These are phyloP conservation scores for Xylaria sp. DNA, from an alignment of 2,329 filamentous ascomycete species.

Conservation along the genomic window DNA sequence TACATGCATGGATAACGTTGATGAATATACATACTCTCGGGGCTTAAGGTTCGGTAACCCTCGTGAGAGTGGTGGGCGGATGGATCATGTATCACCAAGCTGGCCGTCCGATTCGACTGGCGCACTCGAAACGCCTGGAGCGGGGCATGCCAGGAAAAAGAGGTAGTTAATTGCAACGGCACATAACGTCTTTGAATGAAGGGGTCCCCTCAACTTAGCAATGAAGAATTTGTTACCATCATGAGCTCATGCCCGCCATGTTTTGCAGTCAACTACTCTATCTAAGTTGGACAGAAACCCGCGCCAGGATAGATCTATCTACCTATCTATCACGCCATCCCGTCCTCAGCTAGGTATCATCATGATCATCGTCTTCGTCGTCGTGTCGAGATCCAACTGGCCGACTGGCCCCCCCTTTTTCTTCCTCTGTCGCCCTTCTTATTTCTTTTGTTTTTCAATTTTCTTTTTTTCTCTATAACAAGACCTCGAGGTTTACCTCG, in stretches of 20 bases:
- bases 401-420: slow-evolving; percentile 5
- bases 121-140: no score
- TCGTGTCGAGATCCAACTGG: neutral
- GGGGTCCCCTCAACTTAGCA: no score
- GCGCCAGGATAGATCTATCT: neutral
- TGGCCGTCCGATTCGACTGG: no score
- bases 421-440: neutral
- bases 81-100: no score
- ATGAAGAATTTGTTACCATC: neutral
- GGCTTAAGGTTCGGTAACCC: no score
- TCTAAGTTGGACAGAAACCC: slow-evolving; percentile 1
- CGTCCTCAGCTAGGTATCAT: neutral
- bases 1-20: neutral
- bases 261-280: neutral
- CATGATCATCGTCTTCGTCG: neutral
- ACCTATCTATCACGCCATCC: slow-evolving; percentile 1
- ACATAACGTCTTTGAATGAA: no score
- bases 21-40: no score
- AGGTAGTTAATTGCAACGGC: no score
- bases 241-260: neutral
- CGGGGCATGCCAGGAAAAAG: no score
- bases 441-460: no score
- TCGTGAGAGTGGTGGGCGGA: no score
- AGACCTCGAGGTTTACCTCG: slow-evolving; percentile 92
- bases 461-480: slow-evolving; percentile 62